Percentiles rank a stretch among this genome's conserved stretches.
These are phyloP conservation scores for Microbotryum lychnidis-dioicae DNA, from an alignment of 1,284 basidiomycete species.

Conservation along the genomic window DNA sequence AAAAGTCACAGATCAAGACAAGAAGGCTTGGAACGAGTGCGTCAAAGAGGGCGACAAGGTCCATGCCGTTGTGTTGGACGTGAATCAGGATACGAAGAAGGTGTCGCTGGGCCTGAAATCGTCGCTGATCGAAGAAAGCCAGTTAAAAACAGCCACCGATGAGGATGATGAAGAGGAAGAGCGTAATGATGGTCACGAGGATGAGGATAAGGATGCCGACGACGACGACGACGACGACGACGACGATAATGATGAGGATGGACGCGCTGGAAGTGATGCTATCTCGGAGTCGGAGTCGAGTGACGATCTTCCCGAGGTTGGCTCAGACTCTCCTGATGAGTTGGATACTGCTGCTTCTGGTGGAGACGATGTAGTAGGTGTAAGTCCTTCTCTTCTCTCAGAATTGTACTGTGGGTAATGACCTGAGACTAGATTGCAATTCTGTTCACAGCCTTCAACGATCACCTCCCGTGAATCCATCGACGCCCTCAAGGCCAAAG, in stretches of 20 bases:
- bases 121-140: slow-evolving; percentile 60
- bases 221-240: slow-evolving; percentile 52
- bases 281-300: not conserved
- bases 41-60: slow-evolving; percentile 83
- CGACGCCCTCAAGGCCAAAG: slow-evolving; percentile 17
- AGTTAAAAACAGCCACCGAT: slow-evolving; percentile 37
- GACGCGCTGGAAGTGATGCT: slow-evolving; percentile 5
- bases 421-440: not conserved
- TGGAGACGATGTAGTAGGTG: too few relatives aligned
- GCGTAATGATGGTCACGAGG: slow-evolving; percentile 1
- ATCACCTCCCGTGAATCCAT: slow-evolving; percentile 49
- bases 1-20: slow-evolving; percentile 75
- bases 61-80: slow-evolving; percentile 64
- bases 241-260: slow-evolving; percentile 37
- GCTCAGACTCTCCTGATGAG: too few relatives aligned
- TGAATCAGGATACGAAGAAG: slow-evolving; percentile 62
- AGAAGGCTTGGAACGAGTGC: slow-evolving; percentile 57
- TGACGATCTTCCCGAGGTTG: too few relatives aligned
- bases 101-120: slow-evolving; percentile 82
- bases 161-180: slow-evolving; percentile 6
- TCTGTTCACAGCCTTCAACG: slow-evolving; percentile 20
- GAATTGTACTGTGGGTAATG: too few relatives aligned
- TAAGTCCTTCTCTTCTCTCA: too few relatives aligned
- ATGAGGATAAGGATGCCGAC: slow-evolving; percentile 33
- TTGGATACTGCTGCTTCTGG: too few relatives aligned